Conservation (phyloP, 2,329 filamentous ascomycete species). For the Scolecobasidium constrictum region DNA sequence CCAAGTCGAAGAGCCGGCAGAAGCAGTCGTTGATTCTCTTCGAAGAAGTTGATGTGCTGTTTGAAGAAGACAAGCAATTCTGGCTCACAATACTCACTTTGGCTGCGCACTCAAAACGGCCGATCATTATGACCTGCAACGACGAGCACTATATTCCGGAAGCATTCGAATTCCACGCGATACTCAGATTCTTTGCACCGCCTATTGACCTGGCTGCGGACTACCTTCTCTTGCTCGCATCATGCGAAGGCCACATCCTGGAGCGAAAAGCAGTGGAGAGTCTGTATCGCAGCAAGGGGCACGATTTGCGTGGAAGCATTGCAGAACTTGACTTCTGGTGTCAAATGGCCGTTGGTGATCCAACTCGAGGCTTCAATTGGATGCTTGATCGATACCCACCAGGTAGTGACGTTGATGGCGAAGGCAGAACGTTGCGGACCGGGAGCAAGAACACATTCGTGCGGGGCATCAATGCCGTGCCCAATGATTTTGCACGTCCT, state of each 20-base stretch:
- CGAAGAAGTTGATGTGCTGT: constrained; percentile 88
- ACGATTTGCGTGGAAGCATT: constrained; percentile 71
- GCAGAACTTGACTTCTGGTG: constrained; percentile 92
- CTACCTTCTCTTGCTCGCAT: constrained; percentile 70
- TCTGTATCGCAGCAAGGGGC: constrained; percentile 57
- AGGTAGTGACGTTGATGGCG: constrained; percentile 55
- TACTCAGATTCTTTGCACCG: constrained; percentile 64
- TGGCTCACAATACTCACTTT: constrained; percentile 74
- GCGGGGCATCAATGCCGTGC: constrained; percentile 10
- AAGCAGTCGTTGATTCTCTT: constrained; percentile 91
- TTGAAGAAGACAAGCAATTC: constrained; percentile 92
- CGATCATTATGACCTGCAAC: constrained; percentile 92
- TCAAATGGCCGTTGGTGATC: constrained; percentile 85
- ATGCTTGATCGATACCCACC: constrained; percentile 68
- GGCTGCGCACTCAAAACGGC: constrained; percentile 75
- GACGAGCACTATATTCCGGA: constrained; percentile 75
- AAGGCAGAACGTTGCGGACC: constrained; percentile 61
- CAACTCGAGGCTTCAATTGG: constrained; percentile 84
- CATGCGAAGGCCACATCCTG: constrained; percentile 79
- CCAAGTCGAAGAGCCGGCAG: constrained; percentile 35
- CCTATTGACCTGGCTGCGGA: constrained; percentile 61
- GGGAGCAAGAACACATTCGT: constrained; percentile 72
- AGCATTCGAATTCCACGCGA: constrained; percentile 63
- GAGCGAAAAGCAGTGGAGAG: constrained; percentile 53
- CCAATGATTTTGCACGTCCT: background rate